Evolutionary conservation across 352 stramenopile species (phyloP).

Genomic region (Salisapilia sapeloensis): DNA sequence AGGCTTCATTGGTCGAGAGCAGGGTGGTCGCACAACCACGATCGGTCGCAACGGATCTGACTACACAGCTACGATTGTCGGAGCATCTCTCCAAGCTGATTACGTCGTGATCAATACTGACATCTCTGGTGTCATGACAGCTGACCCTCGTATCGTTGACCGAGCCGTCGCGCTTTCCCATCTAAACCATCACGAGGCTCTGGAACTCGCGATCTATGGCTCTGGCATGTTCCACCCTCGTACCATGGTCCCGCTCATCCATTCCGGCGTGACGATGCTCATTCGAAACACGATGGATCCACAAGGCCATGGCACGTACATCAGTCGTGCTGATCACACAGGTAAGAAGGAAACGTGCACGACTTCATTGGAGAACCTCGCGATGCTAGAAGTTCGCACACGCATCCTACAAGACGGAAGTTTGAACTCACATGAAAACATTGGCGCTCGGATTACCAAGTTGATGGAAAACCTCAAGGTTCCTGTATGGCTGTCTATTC

Average conservation of each 20-base stretch:
- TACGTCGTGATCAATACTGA: constrained; percentile 80
- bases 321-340: constrained; percentile 35
- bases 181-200: constrained; percentile 62
- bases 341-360: constrained; percentile 58
- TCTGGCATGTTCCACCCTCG: constrained; percentile 74
- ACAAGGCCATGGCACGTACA: constrained; percentile 64
- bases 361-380: constrained; percentile 66
- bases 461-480: constrained; percentile 40
- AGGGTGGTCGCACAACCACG: constrained; percentile 52
- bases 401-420: constrained; percentile 57
- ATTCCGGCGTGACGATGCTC: constrained; percentile 62
- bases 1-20: constrained; percentile 50
- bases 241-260: constrained; percentile 76
- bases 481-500: constrained; percentile 67
- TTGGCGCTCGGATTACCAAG: constrained; percentile 59
- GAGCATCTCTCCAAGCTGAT: constrained; percentile 37
- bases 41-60: constrained; percentile 69
- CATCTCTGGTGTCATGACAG: constrained; percentile 71
- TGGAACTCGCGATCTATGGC: constrained; percentile 68
- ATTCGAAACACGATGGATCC: constrained; percentile 77
- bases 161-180: constrained; percentile 48
- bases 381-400: constrained; percentile 65
- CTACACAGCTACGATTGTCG: constrained; percentile 73
- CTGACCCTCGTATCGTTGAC: constrained; percentile 62
- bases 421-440: constrained; percentile 35